Conservation (phyloP, 768 basidiomycete species). For the Mycena latifolia region DNA sequence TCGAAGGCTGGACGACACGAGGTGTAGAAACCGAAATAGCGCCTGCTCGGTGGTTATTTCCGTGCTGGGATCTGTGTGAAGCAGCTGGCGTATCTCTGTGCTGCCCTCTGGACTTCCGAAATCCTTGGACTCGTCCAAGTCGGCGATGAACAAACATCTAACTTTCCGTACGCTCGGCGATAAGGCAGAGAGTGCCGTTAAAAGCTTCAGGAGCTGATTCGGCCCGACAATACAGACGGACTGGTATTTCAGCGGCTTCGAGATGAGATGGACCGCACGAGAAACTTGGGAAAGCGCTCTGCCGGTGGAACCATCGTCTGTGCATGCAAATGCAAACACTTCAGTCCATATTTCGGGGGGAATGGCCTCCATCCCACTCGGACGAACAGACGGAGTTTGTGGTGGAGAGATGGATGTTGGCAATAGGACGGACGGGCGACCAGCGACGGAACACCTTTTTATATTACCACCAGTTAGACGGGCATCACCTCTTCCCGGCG, state of each 20-base stretch:
- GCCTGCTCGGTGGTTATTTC: neutral
- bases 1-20: slow-evolving; percentile 16
- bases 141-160: slow-evolving; percentile 18
- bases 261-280: slow-evolving; percentile 7
- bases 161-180: slow-evolving; percentile 9
- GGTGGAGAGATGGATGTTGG: neutral
- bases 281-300: slow-evolving; percentile 19
- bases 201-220: slow-evolving; percentile 4
- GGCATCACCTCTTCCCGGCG: no score
- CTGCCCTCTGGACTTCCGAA: neutral
- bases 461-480: slow-evolving; percentile 2
- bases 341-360: slow-evolving; percentile 21
- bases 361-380: neutral
- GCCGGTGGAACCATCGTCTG: slow-evolving; percentile 23
- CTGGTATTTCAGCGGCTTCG: slow-evolving; percentile 26
- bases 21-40: slow-evolving; percentile 8
- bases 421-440: neutral
- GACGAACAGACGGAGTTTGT: neutral
- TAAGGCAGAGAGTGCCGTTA: neutral
- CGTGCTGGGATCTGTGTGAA: neutral
- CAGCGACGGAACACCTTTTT: neutral
- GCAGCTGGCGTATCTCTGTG: neutral
- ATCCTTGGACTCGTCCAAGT: slow-evolving; percentile 3
- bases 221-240: slow-evolving; percentile 11
- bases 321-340: slow-evolving; percentile 19